phyloP scores from a whole-genome alignment of 805 yeast genomes.

The Pichia eremophila region DNA sequence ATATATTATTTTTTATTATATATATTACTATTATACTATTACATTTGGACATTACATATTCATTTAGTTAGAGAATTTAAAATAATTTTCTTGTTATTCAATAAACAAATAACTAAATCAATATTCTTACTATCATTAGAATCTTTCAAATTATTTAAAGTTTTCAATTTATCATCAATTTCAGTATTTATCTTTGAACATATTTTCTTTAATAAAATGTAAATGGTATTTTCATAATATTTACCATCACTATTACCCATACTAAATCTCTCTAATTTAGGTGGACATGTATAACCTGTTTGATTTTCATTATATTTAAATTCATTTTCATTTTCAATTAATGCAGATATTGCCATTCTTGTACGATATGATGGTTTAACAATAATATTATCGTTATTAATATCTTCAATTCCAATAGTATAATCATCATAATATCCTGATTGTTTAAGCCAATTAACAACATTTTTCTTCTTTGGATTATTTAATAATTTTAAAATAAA shows the following conservation, averaged over 20 bases:
- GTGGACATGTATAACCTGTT: conserved; percentile 17
- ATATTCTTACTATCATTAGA: too few relatives aligned
- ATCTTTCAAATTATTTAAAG: too few relatives aligned
- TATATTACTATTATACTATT: too few relatives aligned
- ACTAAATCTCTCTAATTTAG: conserved; percentile 29
- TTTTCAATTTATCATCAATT: conserved; percentile 5
- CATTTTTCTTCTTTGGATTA: conserved; percentile 2
- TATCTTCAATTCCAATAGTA: conserved; percentile 37
- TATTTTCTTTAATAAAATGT: conserved; percentile 13
- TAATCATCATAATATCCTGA: conserved; percentile 65
- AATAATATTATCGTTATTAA: not conserved
- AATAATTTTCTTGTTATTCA: too few relatives aligned
- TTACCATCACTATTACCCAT: conserved; percentile 43
- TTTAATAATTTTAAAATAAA: conserved; percentile 10
- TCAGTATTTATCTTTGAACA: conserved; percentile 28
- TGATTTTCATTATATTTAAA: not conserved
- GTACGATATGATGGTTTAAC: conserved; percentile 58
- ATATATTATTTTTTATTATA: too few relatives aligned
- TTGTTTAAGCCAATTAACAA: conserved; percentile 28
- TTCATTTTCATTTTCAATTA: conserved; percentile 27
- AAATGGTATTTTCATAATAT: conserved; percentile 23
- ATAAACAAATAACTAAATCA: too few relatives aligned
- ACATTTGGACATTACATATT: too few relatives aligned
- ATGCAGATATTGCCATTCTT: conserved; percentile 60
- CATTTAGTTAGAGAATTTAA: too few relatives aligned